Evolutionary conservation across 83 land plant species (phyloP).

Genomic region (Picea abies): DNA sequence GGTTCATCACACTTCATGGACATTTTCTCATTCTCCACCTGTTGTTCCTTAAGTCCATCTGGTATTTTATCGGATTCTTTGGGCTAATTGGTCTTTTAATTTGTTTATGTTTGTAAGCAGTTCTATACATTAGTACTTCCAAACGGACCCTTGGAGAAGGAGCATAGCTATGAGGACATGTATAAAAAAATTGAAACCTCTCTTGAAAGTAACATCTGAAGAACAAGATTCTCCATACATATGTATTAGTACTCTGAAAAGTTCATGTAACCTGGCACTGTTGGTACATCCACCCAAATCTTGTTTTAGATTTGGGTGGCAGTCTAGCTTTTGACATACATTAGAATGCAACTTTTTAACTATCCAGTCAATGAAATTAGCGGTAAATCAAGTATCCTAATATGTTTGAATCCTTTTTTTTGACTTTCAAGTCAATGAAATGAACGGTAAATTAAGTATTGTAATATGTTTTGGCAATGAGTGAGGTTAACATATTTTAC

Average conservation of each 20-base stretch:
- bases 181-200: neutral
- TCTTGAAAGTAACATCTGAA: neutral
- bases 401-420: too few species aligned
- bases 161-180: constrained; percentile 18
- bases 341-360: too few species aligned
- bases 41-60: neutral
- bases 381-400: too few species aligned
- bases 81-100: neutral
- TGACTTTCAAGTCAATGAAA: too few species aligned
- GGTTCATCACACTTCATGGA: neutral
- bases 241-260: neutral
- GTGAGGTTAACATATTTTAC: too few species aligned
- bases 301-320: too few species aligned
- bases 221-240: neutral
- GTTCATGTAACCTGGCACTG: neutral
- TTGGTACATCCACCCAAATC: too few species aligned
- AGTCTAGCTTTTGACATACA: too few species aligned
- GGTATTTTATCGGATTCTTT: neutral
- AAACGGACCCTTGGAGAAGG: constrained; percentile 86
- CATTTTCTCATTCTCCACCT: neutral
- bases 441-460: too few species aligned
- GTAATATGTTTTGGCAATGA: too few species aligned
- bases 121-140: constrained; percentile 90
- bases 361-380: too few species aligned
- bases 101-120: constrained; percentile 41